Evolutionary conservation across 768 basidiomycete species (phyloP).

Genomic region (Lentinula detonsa): DNA sequence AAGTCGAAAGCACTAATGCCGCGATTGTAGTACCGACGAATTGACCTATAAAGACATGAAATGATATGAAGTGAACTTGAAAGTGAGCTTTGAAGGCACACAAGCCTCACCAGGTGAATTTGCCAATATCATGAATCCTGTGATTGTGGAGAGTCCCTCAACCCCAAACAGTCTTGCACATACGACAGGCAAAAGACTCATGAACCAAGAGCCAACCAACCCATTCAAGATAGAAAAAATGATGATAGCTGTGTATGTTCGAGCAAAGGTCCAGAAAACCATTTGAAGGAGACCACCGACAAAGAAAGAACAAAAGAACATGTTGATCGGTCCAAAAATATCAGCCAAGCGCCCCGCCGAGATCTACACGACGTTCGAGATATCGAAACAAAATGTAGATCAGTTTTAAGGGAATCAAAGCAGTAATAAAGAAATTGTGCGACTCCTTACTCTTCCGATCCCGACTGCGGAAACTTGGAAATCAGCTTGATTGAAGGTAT

Average conservation of each 20-base stretch:
- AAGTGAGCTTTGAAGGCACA: neutral
- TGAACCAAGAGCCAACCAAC: constrained; percentile 27
- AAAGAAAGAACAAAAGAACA: constrained; percentile 27
- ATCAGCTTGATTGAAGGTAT: neutral
- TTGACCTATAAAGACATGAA: constrained; percentile 16
- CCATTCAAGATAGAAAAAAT: constrained; percentile 26
- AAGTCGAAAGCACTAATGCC: constrained; percentile 22
- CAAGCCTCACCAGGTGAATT: constrained; percentile 15
- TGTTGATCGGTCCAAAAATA: constrained; percentile 31
- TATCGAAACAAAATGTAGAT: neutral
- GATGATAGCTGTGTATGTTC: constrained; percentile 23
- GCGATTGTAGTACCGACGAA: constrained; percentile 24
- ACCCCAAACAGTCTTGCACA: constrained; percentile 20
- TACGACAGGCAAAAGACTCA: constrained; percentile 26
- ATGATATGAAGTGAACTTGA: no score
- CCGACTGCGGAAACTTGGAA: constrained; percentile 8
- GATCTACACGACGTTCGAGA: constrained; percentile 13
- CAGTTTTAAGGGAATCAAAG: neutral
- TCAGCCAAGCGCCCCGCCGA: constrained; percentile 31
- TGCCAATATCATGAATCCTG: constrained; percentile 18
- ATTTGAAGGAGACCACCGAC: constrained; percentile 29
- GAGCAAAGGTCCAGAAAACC: constrained; percentile 31
- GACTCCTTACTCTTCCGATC: constrained; percentile 15
- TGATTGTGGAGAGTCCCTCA: constrained; percentile 17
- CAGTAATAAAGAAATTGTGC: neutral